Base-by-base conservation (phyloP, 352 stramenopile species). In the Phytophthora vignae region DNA sequence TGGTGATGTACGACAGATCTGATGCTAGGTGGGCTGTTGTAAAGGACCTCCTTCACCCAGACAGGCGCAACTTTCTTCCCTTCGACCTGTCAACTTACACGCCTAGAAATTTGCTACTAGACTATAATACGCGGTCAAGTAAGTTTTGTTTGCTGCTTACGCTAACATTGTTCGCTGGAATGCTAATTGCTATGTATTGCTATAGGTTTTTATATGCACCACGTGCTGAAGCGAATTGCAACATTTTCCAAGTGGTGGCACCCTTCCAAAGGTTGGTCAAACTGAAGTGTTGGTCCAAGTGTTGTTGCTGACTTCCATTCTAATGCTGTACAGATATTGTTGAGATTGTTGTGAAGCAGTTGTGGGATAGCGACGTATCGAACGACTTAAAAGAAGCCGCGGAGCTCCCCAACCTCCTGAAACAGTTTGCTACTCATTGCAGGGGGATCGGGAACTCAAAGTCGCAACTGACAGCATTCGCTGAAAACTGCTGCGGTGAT, bases 11-110 rank as follows among this genome's bases (percentile, higher is more conserved):
- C 15, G 38, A 53, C 68, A 80, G 74, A 56, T 78, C 62, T 46
- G 76, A 87, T 10, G 73, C 76, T 25, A 79, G 74, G n/a, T 89
- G 81, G 81, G 75, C 69, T 15, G 55, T 86, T 17, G 79, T 83
- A 7, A 84, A 83, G 64, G 67, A 80, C 6, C 65, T 89, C 9
- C 70, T 89, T 12, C 78, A 85, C 22, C 69, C 69, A 15, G 59
- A 60, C n/a, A 82, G 73, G 22, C 66, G 10, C 3, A 56, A 74
- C 36, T 87, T 85, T 46, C 77, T 88, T 27, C 81, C 79, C 33
- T 87, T 87, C 36, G 25, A 66, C 25, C 2, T 60, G 7, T 21
- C 65, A 17, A 36, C 46, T 33, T 52, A 19, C 17, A 25, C 55
- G 38, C 27, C 29, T 15, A 22, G 46, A 15, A 44, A 54, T 33